phyloP scores from a whole-genome alignment of 306 rosid genomes.

The Citrullus colocynthis region DNA sequence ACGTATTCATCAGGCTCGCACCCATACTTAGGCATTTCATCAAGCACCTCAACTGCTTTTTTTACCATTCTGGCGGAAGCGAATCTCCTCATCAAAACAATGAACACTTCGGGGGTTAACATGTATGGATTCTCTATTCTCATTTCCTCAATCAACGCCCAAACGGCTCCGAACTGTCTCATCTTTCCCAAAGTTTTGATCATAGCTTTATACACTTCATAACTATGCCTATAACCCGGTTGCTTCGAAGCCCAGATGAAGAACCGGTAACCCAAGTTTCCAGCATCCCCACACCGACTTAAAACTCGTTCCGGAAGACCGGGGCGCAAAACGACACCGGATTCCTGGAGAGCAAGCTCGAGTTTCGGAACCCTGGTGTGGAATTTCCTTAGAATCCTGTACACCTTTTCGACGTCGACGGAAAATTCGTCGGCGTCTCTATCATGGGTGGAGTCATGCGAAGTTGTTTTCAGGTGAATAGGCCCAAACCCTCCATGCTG shows the following conservation, averaged over 20 bases:
- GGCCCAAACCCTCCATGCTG: slow-evolving; percentile 20
- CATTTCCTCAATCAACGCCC: slow-evolving; percentile 82
- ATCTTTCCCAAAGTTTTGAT: slow-evolving; percentile 58
- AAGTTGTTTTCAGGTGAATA: slow-evolving; percentile 20
- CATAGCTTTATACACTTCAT: slow-evolving; percentile 60
- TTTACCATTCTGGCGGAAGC: slow-evolving; percentile 79
- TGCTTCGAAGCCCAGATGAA: slow-evolving; percentile 74
- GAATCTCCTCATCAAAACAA: slow-evolving; percentile 70
- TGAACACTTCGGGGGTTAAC: slow-evolving; percentile 46
- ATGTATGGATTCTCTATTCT: slow-evolving; percentile 50
- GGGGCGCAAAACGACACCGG: slow-evolving; percentile 49
- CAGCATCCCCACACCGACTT: slow-evolving; percentile 75
- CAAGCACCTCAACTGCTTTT: slow-evolving; percentile 64
- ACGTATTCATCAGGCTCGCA: slow-evolving; percentile 70
- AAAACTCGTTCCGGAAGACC: slow-evolving; percentile 59
- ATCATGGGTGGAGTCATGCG: slow-evolving; percentile 7
- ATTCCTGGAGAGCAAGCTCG: slow-evolving; percentile 67
- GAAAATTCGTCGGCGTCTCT: slow-evolving; percentile 40
- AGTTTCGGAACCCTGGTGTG: slow-evolving; percentile 69
- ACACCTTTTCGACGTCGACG: slow-evolving; percentile 54
- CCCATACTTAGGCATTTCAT: slow-evolving; percentile 81
- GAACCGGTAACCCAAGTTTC: slow-evolving; percentile 61
- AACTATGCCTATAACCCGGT: slow-evolving; percentile 36
- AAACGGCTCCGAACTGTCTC: slow-evolving; percentile 76
- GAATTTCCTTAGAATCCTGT: slow-evolving; percentile 52